Evolutionary conservation across 2,329 filamentous ascomycete genomes (phyloP).

Genomic region (Nemania sp.): DNA sequence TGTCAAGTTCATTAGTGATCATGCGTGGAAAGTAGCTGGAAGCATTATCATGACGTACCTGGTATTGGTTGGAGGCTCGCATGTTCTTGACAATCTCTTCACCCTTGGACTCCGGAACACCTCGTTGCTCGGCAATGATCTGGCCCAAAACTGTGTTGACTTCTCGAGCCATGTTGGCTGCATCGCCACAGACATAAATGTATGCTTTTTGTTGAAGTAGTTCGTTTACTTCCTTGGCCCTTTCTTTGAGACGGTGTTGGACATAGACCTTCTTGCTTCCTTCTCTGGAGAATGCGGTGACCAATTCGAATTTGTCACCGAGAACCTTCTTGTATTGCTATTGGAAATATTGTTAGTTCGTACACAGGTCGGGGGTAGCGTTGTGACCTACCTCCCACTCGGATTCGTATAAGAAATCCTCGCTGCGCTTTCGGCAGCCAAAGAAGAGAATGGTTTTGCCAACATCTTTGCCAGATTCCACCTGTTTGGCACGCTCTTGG

Average conservation of each 20-base stretch:
- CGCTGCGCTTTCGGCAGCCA: conserved; percentile 82
- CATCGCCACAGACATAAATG: conserved; percentile 98
- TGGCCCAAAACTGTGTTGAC: conserved; percentile 86
- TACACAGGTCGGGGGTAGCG: background rate
- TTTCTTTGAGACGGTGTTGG: conserved; percentile 87
- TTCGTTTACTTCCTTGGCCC: conserved; percentile 82
- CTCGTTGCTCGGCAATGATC: conserved; percentile 83
- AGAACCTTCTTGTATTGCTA: conserved; percentile 83
- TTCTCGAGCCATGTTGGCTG: conserved; percentile 94
- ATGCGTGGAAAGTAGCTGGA: background rate
- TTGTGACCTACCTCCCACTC: conserved; percentile 82
- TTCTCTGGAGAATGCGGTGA: conserved; percentile 96
- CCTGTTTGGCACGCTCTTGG: conserved; percentile 87
- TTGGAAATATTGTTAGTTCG: conserved; percentile 34
- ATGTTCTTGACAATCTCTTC: conserved; percentile 98
- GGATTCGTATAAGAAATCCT: conserved; percentile 90
- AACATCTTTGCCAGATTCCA: conserved; percentile 77
- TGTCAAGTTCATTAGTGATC: conserved; percentile 46
- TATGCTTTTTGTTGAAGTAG: conserved; percentile 86
- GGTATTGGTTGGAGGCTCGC: conserved; percentile 93
- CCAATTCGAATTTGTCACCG: conserved; percentile 85
- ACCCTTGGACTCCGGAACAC: conserved; percentile 81
- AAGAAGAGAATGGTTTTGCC: conserved; percentile 93
- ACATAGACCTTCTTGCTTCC: conserved; percentile 90
- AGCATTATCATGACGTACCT: conserved; percentile 59